These are phyloP conservation scores for Aphanomyces invadans DNA, from an alignment of 352 stramenopile genomes.

Conservation along the genomic window DNA sequence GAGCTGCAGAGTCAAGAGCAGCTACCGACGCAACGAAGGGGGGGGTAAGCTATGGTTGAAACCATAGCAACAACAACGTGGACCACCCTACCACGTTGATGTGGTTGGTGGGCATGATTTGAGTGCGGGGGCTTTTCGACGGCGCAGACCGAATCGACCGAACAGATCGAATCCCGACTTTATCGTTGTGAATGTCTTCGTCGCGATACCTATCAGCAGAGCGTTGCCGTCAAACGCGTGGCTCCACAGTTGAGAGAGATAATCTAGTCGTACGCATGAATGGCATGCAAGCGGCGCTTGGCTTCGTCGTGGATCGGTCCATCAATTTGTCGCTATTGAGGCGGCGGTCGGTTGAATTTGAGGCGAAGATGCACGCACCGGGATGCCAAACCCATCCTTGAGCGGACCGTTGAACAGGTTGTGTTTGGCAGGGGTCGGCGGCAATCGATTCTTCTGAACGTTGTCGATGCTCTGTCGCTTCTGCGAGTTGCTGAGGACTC, in stretches of 20 bases:
- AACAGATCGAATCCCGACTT: constrained; percentile 1
- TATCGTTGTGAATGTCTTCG: constrained; percentile 5
- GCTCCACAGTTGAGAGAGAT: no score
- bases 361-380: background rate
- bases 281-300: constrained; percentile 9
- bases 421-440: background rate
- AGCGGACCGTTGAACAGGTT: background rate
- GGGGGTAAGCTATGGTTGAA: no score
- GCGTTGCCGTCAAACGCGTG: background rate
- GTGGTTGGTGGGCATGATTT: background rate
- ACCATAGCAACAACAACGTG: background rate
- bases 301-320: constrained; percentile 7
- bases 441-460: background rate
- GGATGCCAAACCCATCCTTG: constrained; percentile 19
- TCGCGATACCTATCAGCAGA: background rate
- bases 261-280: constrained; percentile 4
- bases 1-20: constrained; percentile 7
- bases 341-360: background rate
- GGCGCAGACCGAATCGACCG: background rate
- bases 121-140: background rate
- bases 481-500: background rate
- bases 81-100: background rate
- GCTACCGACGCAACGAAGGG: constrained; percentile 12
- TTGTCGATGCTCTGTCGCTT: background rate
- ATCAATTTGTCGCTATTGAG: background rate